Percentiles rank a stretch among this genome's conserved stretches.
These are phyloP conservation scores for Boeremia exigua DNA, from an alignment of 2,329 filamentous ascomycete genomes.

Conservation along the genomic window DNA sequence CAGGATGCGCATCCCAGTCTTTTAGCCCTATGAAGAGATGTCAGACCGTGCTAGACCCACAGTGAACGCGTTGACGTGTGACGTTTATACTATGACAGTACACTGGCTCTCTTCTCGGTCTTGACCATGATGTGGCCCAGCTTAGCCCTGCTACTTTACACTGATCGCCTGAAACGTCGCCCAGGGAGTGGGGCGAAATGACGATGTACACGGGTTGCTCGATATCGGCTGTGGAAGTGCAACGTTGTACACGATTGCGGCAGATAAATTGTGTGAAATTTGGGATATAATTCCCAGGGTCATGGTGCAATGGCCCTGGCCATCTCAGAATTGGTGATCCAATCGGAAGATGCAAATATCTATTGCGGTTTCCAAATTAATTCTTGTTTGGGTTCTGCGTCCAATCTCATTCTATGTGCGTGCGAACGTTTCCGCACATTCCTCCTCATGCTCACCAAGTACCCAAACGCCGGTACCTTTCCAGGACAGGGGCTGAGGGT, in stretches of 20 bases:
- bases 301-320: conserved; percentile 15
- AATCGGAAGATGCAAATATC: conserved; percentile 1
- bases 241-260: conserved; percentile 11
- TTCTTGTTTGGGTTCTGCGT: neutral
- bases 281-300: conserved; percentile 23
- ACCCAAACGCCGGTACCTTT: conserved; percentile 2
- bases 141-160: conserved; percentile 7
- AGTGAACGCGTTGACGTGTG: conserved; percentile 28
- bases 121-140: conserved; percentile 17
- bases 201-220: conserved; percentile 15
- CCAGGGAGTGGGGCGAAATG: conserved; percentile 15
- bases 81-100: conserved; percentile 9
- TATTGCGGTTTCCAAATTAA: neutral
- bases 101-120: conserved; percentile 15
- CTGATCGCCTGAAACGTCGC: conserved; percentile 10
- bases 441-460: neutral
- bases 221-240: conserved; percentile 20
- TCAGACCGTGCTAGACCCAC: conserved; percentile 19
- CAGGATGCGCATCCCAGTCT: conserved; percentile 6
- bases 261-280: conserved; percentile 34
- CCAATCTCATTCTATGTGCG: neutral
- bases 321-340: neutral
- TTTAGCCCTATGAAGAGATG: conserved; percentile 17
- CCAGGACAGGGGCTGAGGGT: neutral
- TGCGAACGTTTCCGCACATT: neutral